Evolutionary conservation across 2,329 filamentous ascomycete species (phyloP), one percentile per base, ranked within the genome.

Genomic region (Rutstroemia sp.): DNA sequence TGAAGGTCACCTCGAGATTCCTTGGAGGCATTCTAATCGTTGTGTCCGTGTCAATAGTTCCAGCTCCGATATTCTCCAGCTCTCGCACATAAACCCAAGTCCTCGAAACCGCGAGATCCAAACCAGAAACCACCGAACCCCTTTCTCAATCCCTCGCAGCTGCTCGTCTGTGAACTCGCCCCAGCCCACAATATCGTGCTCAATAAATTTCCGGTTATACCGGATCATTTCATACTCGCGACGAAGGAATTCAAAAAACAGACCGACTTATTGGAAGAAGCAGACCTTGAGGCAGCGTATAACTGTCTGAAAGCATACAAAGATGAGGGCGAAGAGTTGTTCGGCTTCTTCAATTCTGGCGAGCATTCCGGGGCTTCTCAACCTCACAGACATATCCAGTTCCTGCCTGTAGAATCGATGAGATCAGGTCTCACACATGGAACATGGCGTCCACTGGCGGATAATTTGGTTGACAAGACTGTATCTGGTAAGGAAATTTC

Each of bases 171-270:
- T 45, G 69, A 78, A 16, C 65, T 87, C 7, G 73, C 73, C 1
- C 73, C 80, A 0, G 69, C 73, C 8, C 86, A 90, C 69, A 76
- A 78, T 57, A 75, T 89, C 44, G 81, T 90, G 1, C 73, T 90
- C 42, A 90, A 90, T 75, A 90, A 89, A 69, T 90, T 87, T 64
- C 85, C 87, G 49, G 72, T 90, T 49, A 84, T 88, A 37, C 78
- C 80, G 0, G 78, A 84, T 64, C 87, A 90, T 71, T 88, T 87
- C 67, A 88, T 90, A 62, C 76, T 90, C 48, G 80, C 82, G 0
- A 90, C 87, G 0, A 79, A 72, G n/a, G 69, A 72, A 1, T 83
- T 84, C 67, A 80, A 82, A 66, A 72, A 74, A n/a, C 87, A 90
- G 73, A 83, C 81, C 1, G 74, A 86, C 61, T 66, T 84, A 5